phyloP scores from a whole-genome alignment of 225 moss, liverwort and hornwort genomes.

The Physcomitrellopsis africana region DNA sequence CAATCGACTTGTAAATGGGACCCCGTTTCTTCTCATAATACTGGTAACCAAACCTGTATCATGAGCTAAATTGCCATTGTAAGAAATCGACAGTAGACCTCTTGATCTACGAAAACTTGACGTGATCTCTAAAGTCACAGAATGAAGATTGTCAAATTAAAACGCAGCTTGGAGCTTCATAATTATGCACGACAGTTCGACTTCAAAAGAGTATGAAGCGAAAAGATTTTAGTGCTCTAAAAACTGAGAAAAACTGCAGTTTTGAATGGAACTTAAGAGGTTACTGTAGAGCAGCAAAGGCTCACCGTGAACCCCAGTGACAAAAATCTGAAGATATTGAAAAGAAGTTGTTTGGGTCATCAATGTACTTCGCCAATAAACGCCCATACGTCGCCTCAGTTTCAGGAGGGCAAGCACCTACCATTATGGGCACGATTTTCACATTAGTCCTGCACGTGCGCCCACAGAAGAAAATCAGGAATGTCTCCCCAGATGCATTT shows the following conservation, averaged over 20 bases:
- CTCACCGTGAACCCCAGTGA: constrained; percentile 80
- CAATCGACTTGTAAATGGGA: constrained; percentile 86
- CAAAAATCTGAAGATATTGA: constrained; percentile 85
- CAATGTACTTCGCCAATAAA: constrained; percentile 73
- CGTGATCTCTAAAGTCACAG: background rate
- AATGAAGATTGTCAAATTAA: background rate
- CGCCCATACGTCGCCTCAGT: constrained; percentile 72
- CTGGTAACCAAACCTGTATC: constrained; percentile 75
- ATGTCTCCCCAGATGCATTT: constrained; percentile 1
- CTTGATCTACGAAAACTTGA: background rate
- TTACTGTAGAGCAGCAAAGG: background rate
- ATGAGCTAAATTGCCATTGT: background rate
- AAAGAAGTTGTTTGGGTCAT: constrained; percentile 75
- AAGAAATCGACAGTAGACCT: constrained; percentile 1
- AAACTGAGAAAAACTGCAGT: background rate
- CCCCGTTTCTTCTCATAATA: constrained; percentile 80
- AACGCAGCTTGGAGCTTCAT: background rate
- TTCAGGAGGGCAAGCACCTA: constrained; percentile 65
- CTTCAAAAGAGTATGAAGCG: background rate
- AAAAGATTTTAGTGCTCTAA: background rate
- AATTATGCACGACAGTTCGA: background rate
- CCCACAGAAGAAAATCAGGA: constrained; percentile 8
- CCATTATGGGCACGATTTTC: constrained; percentile 79
- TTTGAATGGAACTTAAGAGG: background rate
- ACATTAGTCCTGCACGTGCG: constrained; percentile 52